Evolutionary conservation across 169 alveolate genomes (phyloP), one percentile per base, ranked within the genome.

Genomic region (Theileria equi): DNA sequence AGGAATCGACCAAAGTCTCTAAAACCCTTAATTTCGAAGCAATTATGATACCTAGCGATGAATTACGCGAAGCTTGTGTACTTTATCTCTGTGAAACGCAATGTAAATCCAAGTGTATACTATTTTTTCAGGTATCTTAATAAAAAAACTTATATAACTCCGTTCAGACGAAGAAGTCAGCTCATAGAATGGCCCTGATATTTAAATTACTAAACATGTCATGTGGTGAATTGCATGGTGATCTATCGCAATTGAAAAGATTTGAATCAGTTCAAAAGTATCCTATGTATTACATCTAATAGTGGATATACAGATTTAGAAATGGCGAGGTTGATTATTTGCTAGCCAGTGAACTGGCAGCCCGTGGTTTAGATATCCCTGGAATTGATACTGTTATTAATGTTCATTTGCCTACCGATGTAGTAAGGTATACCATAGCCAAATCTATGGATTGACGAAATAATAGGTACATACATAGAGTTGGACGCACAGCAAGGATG

Each of bases 401-500:
- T 74, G 94, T 91, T 57, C 90, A 91, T 57, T 78, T 94, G 55
- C 98, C 98, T 2, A 87, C 92, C 34, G 97, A 92, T 57, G 90
- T 84, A n/a, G 64, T 90, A 6, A 73, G 83, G 83, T 62, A 32
- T 19, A 55, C 7, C 23, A 45, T 7, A 10, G 11, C 23, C 25
- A 13, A 0, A 0, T 31, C 29, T n/a, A n/a, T n/a, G 41, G 40
- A 57, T 2, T 50, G 13, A 32, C 31, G 41, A 66, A 91, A 62
- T 84, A 88, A 71, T 38, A 89, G 92, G 67, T 95, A 92, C 77
- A 92, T 95, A 8, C 98, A 95, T 78, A 80, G 98, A 61, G 94
- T 95, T 16, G 98, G 98, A 13, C 82, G 98, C 48, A 95, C 98
- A 2, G 98, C 98, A 10, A 86, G 98, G 58, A 95, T 94, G 52